Conservation (phyloP, 441 rosid species). For the Erodium trifolium region DNA sequence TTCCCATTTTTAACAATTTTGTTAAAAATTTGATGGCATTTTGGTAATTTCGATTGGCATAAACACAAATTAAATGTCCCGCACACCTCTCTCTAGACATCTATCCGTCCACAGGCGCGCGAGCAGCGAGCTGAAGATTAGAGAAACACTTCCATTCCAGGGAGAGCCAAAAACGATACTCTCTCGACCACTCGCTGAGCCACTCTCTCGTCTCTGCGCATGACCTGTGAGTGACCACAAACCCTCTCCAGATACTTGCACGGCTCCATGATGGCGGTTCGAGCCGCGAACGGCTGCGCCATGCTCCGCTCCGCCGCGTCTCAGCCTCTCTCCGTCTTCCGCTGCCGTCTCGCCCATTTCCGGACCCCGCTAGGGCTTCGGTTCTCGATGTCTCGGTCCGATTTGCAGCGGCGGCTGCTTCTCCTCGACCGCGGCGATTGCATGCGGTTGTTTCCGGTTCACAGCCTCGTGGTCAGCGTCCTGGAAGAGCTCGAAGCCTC, state of each 20-base stretch:
- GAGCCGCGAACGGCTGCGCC: slow-evolving; percentile 48
- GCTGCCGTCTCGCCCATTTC: slow-evolving; percentile 35
- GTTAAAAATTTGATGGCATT: not conserved
- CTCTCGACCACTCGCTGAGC: not conserved
- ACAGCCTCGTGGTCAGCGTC: not conserved
- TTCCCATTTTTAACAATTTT: too few species aligned
- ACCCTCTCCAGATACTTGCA: not conserved
- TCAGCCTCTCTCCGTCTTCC: slow-evolving; percentile 40
- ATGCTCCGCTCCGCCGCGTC: slow-evolving; percentile 41
- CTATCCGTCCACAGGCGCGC: not conserved
- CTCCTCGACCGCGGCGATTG: slow-evolving; percentile 18
- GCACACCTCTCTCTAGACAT: not conserved
- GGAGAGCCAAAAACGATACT: not conserved
- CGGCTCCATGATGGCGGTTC: slow-evolving; percentile 40
- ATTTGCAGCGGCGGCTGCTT: slow-evolving; percentile 12
- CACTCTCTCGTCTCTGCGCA: not conserved
- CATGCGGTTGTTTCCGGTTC: not conserved
- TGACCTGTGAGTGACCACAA: not conserved
- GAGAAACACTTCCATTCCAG: not conserved
- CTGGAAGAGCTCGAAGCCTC: slow-evolving; percentile 4
- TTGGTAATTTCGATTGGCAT: not conserved
- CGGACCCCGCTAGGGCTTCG: slow-evolving; percentile 26
- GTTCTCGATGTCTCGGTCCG: slow-evolving; percentile 22
- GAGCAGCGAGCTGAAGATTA: not conserved
- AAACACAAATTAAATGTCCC: not conserved